Evolutionary conservation across 768 basidiomycete species (phyloP), one percentile per base, ranked within the genome.

Genomic region (Phylloporus arenicola): DNA sequence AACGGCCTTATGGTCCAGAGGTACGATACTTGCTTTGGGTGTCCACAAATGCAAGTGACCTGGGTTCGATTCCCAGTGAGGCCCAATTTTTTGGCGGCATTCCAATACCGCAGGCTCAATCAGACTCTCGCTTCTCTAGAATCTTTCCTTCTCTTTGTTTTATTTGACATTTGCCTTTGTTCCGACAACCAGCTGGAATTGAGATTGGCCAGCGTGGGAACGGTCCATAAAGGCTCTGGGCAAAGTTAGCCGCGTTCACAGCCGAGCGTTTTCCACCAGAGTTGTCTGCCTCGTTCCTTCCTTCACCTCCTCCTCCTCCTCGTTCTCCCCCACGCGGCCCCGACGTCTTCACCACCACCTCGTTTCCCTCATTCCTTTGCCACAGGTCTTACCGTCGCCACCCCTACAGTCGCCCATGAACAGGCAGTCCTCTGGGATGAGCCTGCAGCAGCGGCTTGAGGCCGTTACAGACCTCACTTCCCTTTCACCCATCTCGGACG

Each of bases 401-500:
- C 42, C 47, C 29, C 17, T 12, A 30, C 51, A 25, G 19, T 42
- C 0, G 12, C 51, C 11, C 33, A 68, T 69, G 67, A 77, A 72
- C 53, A 70, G 75, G 64, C 76, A 72, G 68, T 73, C 76, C 46
- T 70, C 75, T 1, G 59, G 58, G 54, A 68, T 75, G 68, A 61
- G 68, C 57, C 71, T 71, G 50, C 83, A 84, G 64, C 82, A 84
- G 64, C 83, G 81, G 64, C 80, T 90, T 57, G 88, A 88, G 74
- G 78, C 76, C 51, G 76, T 81, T 53, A 75, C 72, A 14, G 86
- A 92, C 80, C 81, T 92, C 64, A 70, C 84, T 20, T 69, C 72
- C 39, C 77, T 92, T 48, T 73, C 83, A 3, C 70, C 82, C 31
- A 67, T 88, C 55, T 83, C 86, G 12, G 91, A 93, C 74, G 91